Evolutionary conservation across 495 filamentous ascomycete genomes (phyloP), one percentile per base, ranked within the genome.

Genomic region (Hypoxylon fragiforme): DNA sequence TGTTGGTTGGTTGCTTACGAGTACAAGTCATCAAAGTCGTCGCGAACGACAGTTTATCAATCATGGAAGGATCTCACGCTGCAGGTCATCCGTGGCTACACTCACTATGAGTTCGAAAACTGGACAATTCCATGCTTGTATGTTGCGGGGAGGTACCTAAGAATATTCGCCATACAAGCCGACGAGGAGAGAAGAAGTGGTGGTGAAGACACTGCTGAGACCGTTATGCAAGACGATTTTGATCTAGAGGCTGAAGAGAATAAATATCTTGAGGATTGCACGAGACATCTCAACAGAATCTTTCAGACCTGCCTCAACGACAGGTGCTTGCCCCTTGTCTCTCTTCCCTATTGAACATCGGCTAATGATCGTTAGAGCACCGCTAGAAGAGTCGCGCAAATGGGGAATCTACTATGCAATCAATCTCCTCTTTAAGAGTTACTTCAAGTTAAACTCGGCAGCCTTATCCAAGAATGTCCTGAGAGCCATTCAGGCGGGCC

Each of bases 341-440:
- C 28, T 9, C 1, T 42, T 16, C 9, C 2, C 50, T 24, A 62
- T 28, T 12, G 9, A 26, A n/a, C 74, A 44, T 34, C 19, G 35
- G 65, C 64, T 42, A 70, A 44, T 18, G 16, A 21, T 0, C 39
- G 6, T 14, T 49, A 97, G 92, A 52, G 87, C 90, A 13, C 82
- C 90, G 5, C 73, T 96, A 18, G 87, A 92, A 65, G 87, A 94
- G 36, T 96, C 92, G 0, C 82, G 95, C 5, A 98, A 97, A 80
- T 97, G 95, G 95, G 95, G 89, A 0, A 84, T 92, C 34, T 98
- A 97, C 73, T 87, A 92, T 68, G 90, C 86, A 31, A 88, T 88
- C 51, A 97, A 95, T 62, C 81, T 97, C 1, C 74, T 96, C 7
- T 97, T 98, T 81, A 97, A 97, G 71, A 97, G 91, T 4, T 96